Base-by-base conservation (phyloP, 257 asterid genomes). In the Hygrophila difformis region DNA sequence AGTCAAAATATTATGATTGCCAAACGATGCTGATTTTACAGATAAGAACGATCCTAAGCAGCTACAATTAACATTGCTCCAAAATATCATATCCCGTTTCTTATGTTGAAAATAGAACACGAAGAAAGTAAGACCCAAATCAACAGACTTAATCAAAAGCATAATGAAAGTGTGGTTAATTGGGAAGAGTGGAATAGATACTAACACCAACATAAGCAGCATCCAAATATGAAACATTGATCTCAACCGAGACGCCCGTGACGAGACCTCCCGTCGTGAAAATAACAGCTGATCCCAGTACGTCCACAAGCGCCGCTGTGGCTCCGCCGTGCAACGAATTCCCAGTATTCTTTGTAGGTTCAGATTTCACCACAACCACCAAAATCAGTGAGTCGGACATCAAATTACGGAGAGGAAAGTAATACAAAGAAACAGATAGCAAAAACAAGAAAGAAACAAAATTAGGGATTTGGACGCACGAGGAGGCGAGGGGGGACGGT, bases 271-370 rank as follows among this genome's bases (percentile, higher is more conserved):
- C 87, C 70, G 64, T 42, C 12, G 95, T 73, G 49, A 39, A 48
- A 21, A 83, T 54, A 11, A 54, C 91, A 18, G 81, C 79, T 21
- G 97, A 71, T 0, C 97, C 91, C 3, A 78, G 69, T 20, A 71
- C 49, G 60, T 87, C 97, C 51, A 87, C 97, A 59, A 87, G 70
- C 18, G 85, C 56, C 59, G 79, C 83, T 47, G 76, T 83, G 17
- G 91, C 87, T 47, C 97, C 97, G 40, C 74, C 80, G 75, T 83
- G 91, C 75, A 87, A 48, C 12, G 85, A 45, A 13, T 78, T 83
- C 11, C 73, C 94, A 12, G 64, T 33, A 39, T 78, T 78, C 81
- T 73, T 62, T 68, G 49, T n/a, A 47, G 16, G 51, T 12, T 17
- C 29, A 55, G 20, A 39, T 47, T 46, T 46, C 35, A 20, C 62